phyloP scores from a whole-genome alignment of 2,329 filamentous ascomycete genomes.

The Ilyonectria destructans region DNA sequence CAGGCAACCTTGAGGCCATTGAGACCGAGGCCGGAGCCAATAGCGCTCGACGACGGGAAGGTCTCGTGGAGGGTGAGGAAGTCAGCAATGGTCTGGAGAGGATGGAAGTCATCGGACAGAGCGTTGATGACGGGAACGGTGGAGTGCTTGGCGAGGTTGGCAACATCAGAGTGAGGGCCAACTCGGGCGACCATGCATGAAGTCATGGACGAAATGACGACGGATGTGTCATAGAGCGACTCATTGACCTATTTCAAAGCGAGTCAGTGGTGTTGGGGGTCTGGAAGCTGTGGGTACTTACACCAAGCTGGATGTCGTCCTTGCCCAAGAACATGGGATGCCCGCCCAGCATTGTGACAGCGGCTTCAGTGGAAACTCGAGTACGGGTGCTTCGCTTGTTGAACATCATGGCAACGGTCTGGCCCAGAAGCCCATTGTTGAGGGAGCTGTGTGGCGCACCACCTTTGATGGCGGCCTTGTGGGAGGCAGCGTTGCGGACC shows the following conservation, averaged over 20 bases:
- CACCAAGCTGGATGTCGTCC: conserved; percentile 96
- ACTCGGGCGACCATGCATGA: conserved; percentile 88
- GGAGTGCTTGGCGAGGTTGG: conserved; percentile 79
- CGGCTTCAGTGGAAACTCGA: conserved; percentile 92
- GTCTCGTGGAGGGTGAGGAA: conserved; percentile 91
- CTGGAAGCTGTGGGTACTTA: conserved; percentile 53
- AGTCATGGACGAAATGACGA: conserved; percentile 95
- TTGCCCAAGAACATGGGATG: conserved; percentile 97
- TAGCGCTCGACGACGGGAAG: conserved; percentile 68
- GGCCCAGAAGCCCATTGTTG: conserved; percentile 76
- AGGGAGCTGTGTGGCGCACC: conserved; percentile 70
- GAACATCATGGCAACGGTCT: conserved; percentile 96
- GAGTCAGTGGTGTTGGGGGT: conserved; percentile 3
- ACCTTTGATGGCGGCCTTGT: conserved; percentile 85
- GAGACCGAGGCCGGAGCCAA: conserved; percentile 72
- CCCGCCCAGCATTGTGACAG: conserved; percentile 89
- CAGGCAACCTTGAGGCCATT: conserved; percentile 93
- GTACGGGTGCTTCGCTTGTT: conserved; percentile 96
- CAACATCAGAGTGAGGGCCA: conserved; percentile 82
- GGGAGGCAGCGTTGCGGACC: conserved; percentile 84
- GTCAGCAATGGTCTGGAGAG: conserved; percentile 94
- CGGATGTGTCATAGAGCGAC: conserved; percentile 91
- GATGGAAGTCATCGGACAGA: conserved; percentile 92
- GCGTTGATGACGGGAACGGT: conserved; percentile 89
- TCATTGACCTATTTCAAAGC: conserved; percentile 80